phyloP scores from a whole-genome alignment of 805 yeast species.

The Kluyveromyces aestuarii region DNA sequence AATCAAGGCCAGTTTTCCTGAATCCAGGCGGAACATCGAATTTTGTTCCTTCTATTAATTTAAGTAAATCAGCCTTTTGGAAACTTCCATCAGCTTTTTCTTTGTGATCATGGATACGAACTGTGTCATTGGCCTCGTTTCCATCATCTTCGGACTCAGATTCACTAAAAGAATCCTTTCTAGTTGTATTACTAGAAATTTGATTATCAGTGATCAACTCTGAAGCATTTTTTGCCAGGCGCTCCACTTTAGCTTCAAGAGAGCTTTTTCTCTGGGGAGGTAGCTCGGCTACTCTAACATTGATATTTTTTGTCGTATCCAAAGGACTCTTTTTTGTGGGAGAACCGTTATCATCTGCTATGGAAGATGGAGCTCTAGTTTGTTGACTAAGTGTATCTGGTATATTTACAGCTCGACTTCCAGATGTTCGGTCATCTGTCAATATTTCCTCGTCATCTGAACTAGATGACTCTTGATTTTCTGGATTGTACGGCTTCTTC shows the following conservation, averaged over 20 bases:
- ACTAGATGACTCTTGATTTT: conserved; percentile 9
- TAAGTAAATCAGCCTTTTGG: conserved; percentile 21
- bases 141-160: conserved; percentile 11
- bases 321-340: conserved; percentile 19
- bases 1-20: conserved; percentile 5
- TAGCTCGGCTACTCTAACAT: conserved; percentile 23
- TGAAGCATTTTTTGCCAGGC: conserved; percentile 11
- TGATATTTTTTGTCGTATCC: conserved; percentile 12
- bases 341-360: conserved; percentile 26
- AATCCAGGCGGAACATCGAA: conserved; percentile 15
- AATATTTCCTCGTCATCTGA: conserved; percentile 9
- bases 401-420: not conserved
- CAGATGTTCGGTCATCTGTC: not conserved
- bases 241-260: conserved; percentile 15
- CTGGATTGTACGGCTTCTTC: conserved; percentile 24
- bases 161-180: conserved; percentile 18
- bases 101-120: conserved; percentile 9
- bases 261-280: conserved; percentile 22
- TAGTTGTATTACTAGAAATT: conserved; percentile 7
- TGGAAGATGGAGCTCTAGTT: conserved; percentile 9
- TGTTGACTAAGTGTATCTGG: not conserved
- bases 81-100: conserved; percentile 15
- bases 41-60: conserved; percentile 18
- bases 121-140: conserved; percentile 13
- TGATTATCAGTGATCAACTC: conserved; percentile 4